Base-by-base conservation (phyloP, 257 asterid species). In the Petunia secreta region DNA sequence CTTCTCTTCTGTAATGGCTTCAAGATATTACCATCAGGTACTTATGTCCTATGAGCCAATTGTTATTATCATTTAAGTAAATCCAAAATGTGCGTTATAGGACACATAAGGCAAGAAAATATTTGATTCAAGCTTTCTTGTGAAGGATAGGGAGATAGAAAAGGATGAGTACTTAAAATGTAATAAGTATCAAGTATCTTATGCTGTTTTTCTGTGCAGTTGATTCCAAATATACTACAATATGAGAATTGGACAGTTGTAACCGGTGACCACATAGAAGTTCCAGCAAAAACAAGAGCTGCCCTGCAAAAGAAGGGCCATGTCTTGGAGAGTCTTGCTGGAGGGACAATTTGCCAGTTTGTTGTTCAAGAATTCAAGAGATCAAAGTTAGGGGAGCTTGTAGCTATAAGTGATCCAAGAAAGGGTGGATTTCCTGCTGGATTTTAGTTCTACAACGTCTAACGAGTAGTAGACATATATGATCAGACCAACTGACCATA, bases 341-440 rank as follows among this genome's bases (percentile, higher is more conserved):
- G 91, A 38, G 93, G 93, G 36, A 82, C 94, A 74, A 83, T 91
- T 62, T 89, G 94, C 73, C 93, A 92, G 37, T 81, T 92, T 74
- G 81, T 91, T 34, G 91, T 88, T 80, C 89, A 85, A 76, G 86
- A 85, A 74, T 53, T 88, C 69, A 64, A 79, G 10, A 80, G 83
- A 58, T 34, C 84, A 2, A 65, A 52, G 25, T 65, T 60, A 2
- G 89, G 82, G 34, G 38, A 68, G 38, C 94, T 91, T 78, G 52
- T 83, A 40, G 96, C 88, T 46, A 87, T 91, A 54, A 90, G 96
- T 82, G 96, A 92, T 63, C 94, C 92, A 0, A 92, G 97, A 79
- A 92, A 91, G 83, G 96, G 96, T 69, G 96, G 97, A 57, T 80
- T 84, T 63, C 97, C 94, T 3, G 89, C 92, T 46, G 96, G 93